Conservation (phyloP, 2,329 filamentous ascomycete genomes). For the Dactylellina leptospora region DNA sequence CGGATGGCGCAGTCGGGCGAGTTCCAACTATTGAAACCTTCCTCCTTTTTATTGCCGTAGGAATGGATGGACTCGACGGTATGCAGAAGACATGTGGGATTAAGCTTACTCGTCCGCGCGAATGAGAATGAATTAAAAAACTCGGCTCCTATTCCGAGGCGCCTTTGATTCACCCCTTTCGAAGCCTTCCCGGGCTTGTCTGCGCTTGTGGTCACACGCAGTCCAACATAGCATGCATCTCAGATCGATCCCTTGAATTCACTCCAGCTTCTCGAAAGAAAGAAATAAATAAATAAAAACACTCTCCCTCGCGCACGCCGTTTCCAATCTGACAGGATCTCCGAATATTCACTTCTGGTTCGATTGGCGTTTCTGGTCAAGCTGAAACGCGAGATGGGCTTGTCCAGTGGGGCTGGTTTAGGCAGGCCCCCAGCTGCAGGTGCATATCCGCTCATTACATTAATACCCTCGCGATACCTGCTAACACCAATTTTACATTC, state of each 20-base stretch:
- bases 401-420: slow-evolving; percentile 35
- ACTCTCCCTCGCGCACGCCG: neutral
- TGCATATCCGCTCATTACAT: slow-evolving; percentile 9
- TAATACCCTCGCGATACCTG: no score
- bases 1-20: slow-evolving; percentile 17
- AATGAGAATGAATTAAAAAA: neutral
- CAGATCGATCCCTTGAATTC: neutral
- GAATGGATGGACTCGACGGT: neutral
- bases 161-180: slow-evolving; percentile 37
- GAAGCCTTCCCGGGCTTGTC: neutral
- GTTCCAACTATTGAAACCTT: neutral
- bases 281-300: neutral
- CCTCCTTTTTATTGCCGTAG: neutral
- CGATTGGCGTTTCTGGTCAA: slow-evolving; percentile 50
- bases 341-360: slow-evolving; percentile 18
- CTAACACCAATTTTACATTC: no score
- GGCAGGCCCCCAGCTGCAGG: slow-evolving; percentile 35
- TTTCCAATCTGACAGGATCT: slow-evolving; percentile 7
- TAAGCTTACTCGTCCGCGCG: neutral
- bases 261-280: neutral
- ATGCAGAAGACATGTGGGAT: neutral
- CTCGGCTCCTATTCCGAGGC: slow-evolving; percentile 44
- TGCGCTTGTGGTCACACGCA: neutral
- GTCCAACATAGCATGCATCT: no score
- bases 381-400: slow-evolving; percentile 39